Conservation (phyloP, 805 yeast species). For the Wickerhamiella dianesei region DNA sequence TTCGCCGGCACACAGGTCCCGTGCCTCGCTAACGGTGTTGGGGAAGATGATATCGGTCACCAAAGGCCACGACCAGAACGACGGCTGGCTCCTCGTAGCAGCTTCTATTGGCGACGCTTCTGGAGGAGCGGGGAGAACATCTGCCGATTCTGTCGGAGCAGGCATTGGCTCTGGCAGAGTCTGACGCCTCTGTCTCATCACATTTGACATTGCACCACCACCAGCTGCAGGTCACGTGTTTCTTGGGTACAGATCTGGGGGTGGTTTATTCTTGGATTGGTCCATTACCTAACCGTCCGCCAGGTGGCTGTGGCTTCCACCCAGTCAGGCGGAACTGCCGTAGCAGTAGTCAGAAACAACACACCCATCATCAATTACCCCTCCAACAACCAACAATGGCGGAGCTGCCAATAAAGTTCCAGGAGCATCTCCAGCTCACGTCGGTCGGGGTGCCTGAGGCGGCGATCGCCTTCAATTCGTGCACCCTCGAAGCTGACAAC, state of each 20-base stretch:
- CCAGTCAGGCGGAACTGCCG: too few species aligned
- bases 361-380: not conserved
- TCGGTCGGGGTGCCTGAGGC: conserved; percentile 72
- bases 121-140: too few species aligned
- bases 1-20: conserved; percentile 24
- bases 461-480: conserved; percentile 80
- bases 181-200: too few species aligned
- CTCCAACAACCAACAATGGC: conserved; percentile 13
- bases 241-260: not conserved
- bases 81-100: too few species aligned
- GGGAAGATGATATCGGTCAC: conserved; percentile 15
- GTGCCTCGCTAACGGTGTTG: conserved; percentile 22
- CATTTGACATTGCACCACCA: too few species aligned
- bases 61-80: conserved; percentile 17
- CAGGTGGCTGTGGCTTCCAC: too few species aligned
- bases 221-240: too few species aligned
- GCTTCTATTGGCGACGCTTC: too few species aligned
- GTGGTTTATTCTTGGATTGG: too few species aligned
- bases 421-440: conserved; percentile 84
- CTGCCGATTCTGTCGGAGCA: too few species aligned
- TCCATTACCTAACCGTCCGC: not conserved
- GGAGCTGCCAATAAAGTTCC: conserved; percentile 92
- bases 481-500: conserved; percentile 86
- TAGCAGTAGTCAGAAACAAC: too few species aligned
- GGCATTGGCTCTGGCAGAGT: too few species aligned